Evolutionary conservation across 139 green algal species (phyloP), one percentile per base, ranked within the genome.

Genomic region (Chlamydomonas applanata): DNA sequence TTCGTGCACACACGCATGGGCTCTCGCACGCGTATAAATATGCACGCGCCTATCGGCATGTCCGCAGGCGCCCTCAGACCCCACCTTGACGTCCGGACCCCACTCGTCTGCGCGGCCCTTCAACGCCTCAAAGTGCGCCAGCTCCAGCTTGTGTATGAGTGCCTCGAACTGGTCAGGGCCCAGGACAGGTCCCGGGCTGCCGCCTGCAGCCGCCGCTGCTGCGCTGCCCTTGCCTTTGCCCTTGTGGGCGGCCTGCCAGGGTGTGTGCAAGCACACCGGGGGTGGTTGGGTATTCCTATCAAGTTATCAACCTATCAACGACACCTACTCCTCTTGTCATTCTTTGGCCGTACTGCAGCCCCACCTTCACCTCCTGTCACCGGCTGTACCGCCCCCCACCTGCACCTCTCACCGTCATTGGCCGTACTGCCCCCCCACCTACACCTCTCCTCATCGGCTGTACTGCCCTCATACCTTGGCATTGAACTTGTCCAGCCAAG

Each of bases 141-240:
- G 20, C 75, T 87, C 84, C 59, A 87, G 70, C 45, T 54, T 71
- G 16, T 77, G 72, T 0, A 89, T 65, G 16, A 81, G 71, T 20
- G 14, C 32, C 75, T 89, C 83, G 69, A 85, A 83, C 30, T 64
- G 30, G 27, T 78, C 76, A 24, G 62, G 9, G 40, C 44, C 63
- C 57, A 76, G 36, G 2, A 17, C 16, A 11, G 46, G 45, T 25
- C 1, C 9, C 40, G 30, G 22, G 46, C 73, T 19, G 61, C 32
- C 0, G 30, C 61, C 17, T 63, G 40, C 61, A 1, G 72, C 32
- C 2, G 62, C 62, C 1, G 73, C 73, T 14, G 70, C 56, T 22
- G 34, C 7, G 32, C n/a, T n/a, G 11, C 40, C 40, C 40, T 49
- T 49, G 40, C 40, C 40, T 11, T 49, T 49, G 40, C 40, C 40